Evolutionary conservation across 371 early-diverging fungal genomes (phyloP).

Genomic region (Lichtheimia ramosa): DNA sequence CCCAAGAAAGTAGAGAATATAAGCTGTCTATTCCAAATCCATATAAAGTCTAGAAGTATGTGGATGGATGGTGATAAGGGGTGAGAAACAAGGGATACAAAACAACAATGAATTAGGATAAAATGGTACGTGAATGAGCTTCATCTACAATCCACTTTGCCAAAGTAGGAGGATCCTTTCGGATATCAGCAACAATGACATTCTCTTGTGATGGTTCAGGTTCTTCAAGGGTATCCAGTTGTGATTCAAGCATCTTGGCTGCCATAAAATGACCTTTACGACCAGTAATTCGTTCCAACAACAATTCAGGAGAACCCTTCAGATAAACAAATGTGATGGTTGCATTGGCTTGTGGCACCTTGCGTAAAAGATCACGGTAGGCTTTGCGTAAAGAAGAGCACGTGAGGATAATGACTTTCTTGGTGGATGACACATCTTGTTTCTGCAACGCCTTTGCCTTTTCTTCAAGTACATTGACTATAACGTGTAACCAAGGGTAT

Average conservation of each 20-base stretch:
- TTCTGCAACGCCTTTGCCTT: constrained; percentile 13
- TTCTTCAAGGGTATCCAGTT: constrained; percentile 61
- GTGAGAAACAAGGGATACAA: not conserved
- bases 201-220: constrained; percentile 52
- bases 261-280: constrained; percentile 61
- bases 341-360: constrained; percentile 27
- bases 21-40: no score
- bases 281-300: constrained; percentile 42
- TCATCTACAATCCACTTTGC: constrained; percentile 22
- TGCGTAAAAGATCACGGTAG: constrained; percentile 62
- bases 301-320: constrained; percentile 47
- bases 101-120: no score
- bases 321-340: constrained; percentile 60
- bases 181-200: constrained; percentile 45
- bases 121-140: constrained; percentile 3
- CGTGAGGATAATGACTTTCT: constrained; percentile 48
- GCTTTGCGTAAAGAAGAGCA: constrained; percentile 64
- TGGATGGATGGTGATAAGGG: no score
- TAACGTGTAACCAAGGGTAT: constrained; percentile 59
- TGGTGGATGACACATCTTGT: constrained; percentile 2
- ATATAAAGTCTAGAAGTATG: no score
- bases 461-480: constrained; percentile 30
- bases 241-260: constrained; percentile 55
- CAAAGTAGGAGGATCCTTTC: constrained; percentile 14
- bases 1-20: no score